Base-by-base conservation (phyloP, 2,329 filamentous ascomycete species). In the Escovopsis sp. region DNA sequence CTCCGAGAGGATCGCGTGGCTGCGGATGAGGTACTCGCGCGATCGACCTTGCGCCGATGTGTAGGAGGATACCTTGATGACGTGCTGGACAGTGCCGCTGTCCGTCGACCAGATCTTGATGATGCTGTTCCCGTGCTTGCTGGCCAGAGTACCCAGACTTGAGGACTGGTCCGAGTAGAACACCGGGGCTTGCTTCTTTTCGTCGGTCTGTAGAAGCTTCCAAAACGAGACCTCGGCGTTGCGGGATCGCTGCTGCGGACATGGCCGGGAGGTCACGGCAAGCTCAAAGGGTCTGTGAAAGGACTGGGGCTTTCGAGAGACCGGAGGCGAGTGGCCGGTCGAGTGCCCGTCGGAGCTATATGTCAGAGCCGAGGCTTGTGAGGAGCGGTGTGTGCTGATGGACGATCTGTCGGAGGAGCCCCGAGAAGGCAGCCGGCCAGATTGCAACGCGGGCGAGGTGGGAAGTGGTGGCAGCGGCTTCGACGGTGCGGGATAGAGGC, bases 71-170 rank as follows among this genome's bases (percentile, higher is more conserved):
- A 61, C 50, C 28, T 61, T 62, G 48, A 62, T 48, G 27, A 43
- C 41, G 35, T 42, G 50, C 39, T 85, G 71, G 0, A 84, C 75
- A 45, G 87, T 80, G 17, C 87, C 85, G 49, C 85, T 78, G 41
- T 84, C 76, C 12, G 79, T 66, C 8, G 83, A 84, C 79, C 86
- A 94, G 36, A 94, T 83, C 58, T 93, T 94, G 40, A 94, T 80
- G 1, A 83, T 84, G 40, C 81, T 79, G 53, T 94, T 54, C 19
- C 52, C 52, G 27, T 55, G 51, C 36, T 55, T 55, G 44, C 50
- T 58, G 6, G 57, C 56, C 3, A 61, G 43, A 9, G 51, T 51
- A 4, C 50, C 46, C 0, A 52, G 51, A 1, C 46, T 48, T 1
- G 49, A 46, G 1, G 56, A 58, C 5, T 57, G 45, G 40, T 61